phyloP scores from a whole-genome alignment of 306 rosid species.

The Vicia sativa region DNA sequence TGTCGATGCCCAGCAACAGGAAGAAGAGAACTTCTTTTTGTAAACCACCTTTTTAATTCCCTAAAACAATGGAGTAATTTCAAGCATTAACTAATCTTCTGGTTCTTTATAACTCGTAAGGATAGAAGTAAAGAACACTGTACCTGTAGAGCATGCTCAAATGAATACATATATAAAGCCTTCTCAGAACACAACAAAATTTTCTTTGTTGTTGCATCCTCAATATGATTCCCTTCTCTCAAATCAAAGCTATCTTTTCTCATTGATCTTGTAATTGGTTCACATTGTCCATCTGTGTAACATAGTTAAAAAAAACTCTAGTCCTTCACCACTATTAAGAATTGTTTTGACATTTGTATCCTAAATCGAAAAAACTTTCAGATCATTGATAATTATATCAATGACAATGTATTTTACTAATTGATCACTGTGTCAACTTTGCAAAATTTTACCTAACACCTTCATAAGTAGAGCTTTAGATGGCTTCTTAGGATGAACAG shows the following conservation, averaged over 20 bases:
- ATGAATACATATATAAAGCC: constrained; percentile 77
- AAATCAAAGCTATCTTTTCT: constrained; percentile 42
- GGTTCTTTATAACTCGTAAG: constrained; percentile 17
- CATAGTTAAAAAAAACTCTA: not conserved
- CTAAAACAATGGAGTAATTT: constrained; percentile 45
- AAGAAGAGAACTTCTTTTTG: constrained; percentile 80
- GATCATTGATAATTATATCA: constrained; percentile 1
- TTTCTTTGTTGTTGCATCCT: constrained; percentile 55
- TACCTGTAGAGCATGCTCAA: constrained; percentile 75
- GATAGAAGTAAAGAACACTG: constrained; percentile 18
- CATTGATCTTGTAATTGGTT: constrained; percentile 42
- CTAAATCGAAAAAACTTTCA: constrained; percentile 15
- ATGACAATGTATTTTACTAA: not conserved
- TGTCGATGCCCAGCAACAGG: constrained; percentile 91
- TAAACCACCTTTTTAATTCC: constrained; percentile 83
- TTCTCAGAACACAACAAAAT: constrained; percentile 83
- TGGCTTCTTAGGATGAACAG: constrained; percentile 87
- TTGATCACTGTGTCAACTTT: constrained; percentile 15
- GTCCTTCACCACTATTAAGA: constrained; percentile 35
- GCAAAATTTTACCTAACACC: constrained; percentile 65
- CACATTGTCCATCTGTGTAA: constrained; percentile 58
- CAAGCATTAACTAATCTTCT: constrained; percentile 25
- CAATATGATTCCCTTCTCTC: constrained; percentile 48
- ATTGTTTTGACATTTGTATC: not conserved
- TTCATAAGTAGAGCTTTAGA: constrained; percentile 76